Base-by-base conservation (phyloP, 2,329 filamentous ascomycete species). In the Arthrinium phaeospermum region DNA sequence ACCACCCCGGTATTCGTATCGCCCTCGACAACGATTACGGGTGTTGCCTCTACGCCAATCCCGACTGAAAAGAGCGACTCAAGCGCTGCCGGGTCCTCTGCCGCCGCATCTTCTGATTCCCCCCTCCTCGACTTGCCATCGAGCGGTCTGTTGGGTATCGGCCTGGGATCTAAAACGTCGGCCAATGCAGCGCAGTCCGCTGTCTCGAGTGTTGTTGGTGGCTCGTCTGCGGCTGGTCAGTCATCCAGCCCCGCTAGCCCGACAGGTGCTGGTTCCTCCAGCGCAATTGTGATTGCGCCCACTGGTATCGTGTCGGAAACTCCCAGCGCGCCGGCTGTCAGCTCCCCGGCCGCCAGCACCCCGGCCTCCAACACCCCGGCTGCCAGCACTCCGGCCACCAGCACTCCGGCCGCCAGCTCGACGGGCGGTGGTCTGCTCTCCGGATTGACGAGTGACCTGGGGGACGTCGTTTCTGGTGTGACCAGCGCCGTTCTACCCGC, bases 11-110 rank as follows among this genome's bases (percentile, higher is more conserved):
- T 69, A 1, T 69, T 34, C 22, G 67, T 69, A 19, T 71, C 75
- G 47, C 41, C 72, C 3, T 69, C 74, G 27, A 72, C 72, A 27
- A 72, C 71, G 13, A 71, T 72, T 30, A 74, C 77, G 22, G 45
- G 67, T 45, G 34, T 49, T 24, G 47, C 49, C 19, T 13, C 30
- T 34, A 41, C 57, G 19, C 57, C 57, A 14, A 64, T 10, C 57
- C 57, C 57, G 8, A 41, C 57, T 10, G 57, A 22, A 64, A 64
- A 64, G 57, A n/a, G 19, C 57, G 30, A n/a, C 1, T 64, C 57
- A 10, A 41, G 53, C 4, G 53, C 53, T 16, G 53, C 53, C 19
- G 53, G 27, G 22, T 61, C 53, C 8, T 61, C 53, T 12, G 53
- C 53, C 6, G 53, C 53, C 12, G 30, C 16, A 37, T 61, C 53